phyloP scores from a whole-genome alignment of 768 basidiomycete species.

The Boletus sp. region DNA sequence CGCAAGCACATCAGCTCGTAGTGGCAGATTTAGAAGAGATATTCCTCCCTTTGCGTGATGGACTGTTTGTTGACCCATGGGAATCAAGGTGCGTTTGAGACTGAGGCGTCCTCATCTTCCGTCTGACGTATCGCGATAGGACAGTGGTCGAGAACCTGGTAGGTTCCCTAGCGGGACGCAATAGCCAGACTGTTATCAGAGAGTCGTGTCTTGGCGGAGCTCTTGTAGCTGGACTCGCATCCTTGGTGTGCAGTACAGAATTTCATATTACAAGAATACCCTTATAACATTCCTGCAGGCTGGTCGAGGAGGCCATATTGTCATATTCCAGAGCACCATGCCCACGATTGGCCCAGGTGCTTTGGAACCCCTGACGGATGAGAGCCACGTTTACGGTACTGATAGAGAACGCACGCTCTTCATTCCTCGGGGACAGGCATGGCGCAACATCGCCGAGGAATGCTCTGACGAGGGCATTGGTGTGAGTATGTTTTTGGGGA shows the following conservation, averaged over 20 bases:
- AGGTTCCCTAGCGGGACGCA: conserved; percentile 58
- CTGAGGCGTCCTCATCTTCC: neutral
- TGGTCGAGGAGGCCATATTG: conserved; percentile 72
- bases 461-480: conserved; percentile 88
- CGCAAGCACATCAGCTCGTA: conserved; percentile 65
- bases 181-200: conserved; percentile 43
- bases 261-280: conserved; percentile 12
- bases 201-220: conserved; percentile 78
- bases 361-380: conserved; percentile 53
- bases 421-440: conserved; percentile 68
- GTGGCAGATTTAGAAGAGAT: conserved; percentile 91
- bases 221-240: conserved; percentile 65
- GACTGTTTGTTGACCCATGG: conserved; percentile 72
- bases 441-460: conserved; percentile 83
- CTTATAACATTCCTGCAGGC: conserved; percentile 36
- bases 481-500: conserved; percentile 84
- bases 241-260: conserved; percentile 50
- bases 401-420: conserved; percentile 86
- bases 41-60: conserved; percentile 71
- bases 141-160: conserved; percentile 65
- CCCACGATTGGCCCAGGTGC: conserved; percentile 74
- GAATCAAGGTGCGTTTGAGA: conserved; percentile 58
- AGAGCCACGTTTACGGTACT: conserved; percentile 70
- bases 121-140: conserved; percentile 35
- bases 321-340: conserved; percentile 66